Evolutionary conservation across 2,329 filamentous ascomycete genomes (phyloP).

Genomic region (Cordyceps cateniannulata): DNA sequence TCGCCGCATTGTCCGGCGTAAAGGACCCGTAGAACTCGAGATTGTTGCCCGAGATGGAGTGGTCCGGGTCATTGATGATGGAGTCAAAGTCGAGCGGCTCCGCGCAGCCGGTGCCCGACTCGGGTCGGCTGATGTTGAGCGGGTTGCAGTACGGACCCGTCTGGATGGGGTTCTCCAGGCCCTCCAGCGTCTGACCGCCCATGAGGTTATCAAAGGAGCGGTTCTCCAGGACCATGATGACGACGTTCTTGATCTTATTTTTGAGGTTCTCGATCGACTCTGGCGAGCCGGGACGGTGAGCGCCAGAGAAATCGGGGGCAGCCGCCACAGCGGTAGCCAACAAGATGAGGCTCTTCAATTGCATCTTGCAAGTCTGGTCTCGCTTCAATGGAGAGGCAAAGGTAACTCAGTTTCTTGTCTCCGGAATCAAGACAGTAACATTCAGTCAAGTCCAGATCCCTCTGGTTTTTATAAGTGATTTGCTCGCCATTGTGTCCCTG

Average conservation of each 20-base stretch:
- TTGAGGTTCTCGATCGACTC: constrained; percentile 22
- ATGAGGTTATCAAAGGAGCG: constrained; percentile 38
- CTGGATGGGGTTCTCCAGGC: constrained; percentile 35
- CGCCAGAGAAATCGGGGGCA: background rate
- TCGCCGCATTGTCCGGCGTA: constrained; percentile 29
- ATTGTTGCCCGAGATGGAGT: constrained; percentile 36
- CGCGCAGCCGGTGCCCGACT: constrained; percentile 22
- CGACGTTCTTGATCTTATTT: constrained; percentile 40
- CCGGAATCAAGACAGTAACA: too few relatives aligned
- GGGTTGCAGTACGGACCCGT: constrained; percentile 37
- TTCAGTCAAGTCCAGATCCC: background rate
- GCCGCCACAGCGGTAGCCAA: background rate
- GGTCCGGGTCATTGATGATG: constrained; percentile 34
- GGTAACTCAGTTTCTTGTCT: too few relatives aligned
- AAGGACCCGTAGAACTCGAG: constrained; percentile 37
- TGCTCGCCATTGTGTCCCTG: background rate
- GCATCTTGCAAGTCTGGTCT: background rate
- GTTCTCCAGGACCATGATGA: constrained; percentile 40
- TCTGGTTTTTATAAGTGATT: background rate
- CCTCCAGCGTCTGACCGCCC: constrained; percentile 31
- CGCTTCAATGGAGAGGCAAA: too few relatives aligned
- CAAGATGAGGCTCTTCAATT: background rate
- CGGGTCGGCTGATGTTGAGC: constrained; percentile 24
- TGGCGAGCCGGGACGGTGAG: constrained; percentile 7
- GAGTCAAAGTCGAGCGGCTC: constrained; percentile 32